These are phyloP conservation scores for Neoboletus subvelutipes DNA, from an alignment of 768 basidiomycete genomes.

Conservation along the genomic window DNA sequence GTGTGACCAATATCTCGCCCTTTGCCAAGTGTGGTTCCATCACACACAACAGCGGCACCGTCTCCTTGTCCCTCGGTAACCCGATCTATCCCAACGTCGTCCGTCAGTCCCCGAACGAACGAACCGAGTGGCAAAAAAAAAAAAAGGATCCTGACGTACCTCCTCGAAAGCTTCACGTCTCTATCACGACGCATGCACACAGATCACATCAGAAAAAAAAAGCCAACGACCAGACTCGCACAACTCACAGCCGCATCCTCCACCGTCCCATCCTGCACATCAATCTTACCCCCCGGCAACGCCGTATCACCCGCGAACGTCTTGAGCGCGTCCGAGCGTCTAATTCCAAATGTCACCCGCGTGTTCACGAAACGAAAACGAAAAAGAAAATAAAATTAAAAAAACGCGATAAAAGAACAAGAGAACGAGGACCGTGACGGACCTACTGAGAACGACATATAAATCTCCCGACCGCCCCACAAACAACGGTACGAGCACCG, in stretches of 20 bases:
- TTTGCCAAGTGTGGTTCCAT: conserved; percentile 79
- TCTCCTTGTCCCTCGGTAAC: conserved; percentile 66
- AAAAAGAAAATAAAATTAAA: no score
- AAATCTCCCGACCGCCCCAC: conserved; percentile 81
- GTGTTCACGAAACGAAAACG: neutral
- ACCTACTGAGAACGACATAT: conserved; percentile 84
- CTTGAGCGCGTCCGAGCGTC: conserved; percentile 69
- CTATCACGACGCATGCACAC: conserved; percentile 35
- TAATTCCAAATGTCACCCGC: conserved; percentile 29
- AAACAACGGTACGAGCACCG: conserved; percentile 82
- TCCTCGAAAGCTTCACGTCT: conserved; percentile 90
- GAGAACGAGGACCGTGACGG: conserved; percentile 34
- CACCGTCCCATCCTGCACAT: conserved; percentile 59
- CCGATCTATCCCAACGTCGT: conserved; percentile 59
- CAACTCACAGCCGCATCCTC: conserved; percentile 75
- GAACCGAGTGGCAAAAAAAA: no score
- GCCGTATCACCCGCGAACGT: conserved; percentile 88
- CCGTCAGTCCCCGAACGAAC: neutral
- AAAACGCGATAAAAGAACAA: neutral
- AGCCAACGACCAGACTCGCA: neutral
- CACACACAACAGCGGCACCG: conserved; percentile 73
- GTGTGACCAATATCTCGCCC: conserved; percentile 73
- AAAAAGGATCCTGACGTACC: no score
- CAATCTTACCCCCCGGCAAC: conserved; percentile 82
- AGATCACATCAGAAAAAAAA: neutral